phyloP scores from a whole-genome alignment of 1,284 basidiomycete species.

The Phaffia rhodozyma region DNA sequence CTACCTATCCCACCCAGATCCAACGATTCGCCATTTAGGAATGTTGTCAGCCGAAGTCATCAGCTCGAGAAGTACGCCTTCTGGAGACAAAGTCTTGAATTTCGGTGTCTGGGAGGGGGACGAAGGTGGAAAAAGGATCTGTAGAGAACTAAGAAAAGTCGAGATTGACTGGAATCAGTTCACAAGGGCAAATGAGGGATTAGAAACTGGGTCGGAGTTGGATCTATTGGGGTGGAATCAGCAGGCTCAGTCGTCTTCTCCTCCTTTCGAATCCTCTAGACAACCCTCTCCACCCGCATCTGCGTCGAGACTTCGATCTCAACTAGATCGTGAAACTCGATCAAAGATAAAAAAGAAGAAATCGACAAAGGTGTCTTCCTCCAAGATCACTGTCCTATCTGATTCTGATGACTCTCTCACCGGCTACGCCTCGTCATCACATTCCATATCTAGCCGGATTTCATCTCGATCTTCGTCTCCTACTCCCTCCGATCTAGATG shows the following conservation, averaged over 20 bases:
- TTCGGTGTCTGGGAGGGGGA: slow-evolving; percentile 78
- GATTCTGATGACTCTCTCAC: slow-evolving; percentile 73
- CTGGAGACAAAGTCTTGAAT: slow-evolving; percentile 47
- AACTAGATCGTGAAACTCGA: slow-evolving; percentile 2
- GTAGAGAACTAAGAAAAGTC: neutral
- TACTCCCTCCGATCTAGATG: slow-evolving; percentile 60
- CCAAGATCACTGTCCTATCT: slow-evolving; percentile 36
- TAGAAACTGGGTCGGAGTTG: too few species aligned
- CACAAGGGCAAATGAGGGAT: neutral
- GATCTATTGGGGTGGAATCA: neutral
- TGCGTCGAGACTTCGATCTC: neutral
- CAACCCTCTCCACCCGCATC: neutral
- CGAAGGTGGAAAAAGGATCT: slow-evolving; percentile 49
- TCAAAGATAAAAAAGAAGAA: slow-evolving; percentile 13
- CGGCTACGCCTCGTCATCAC: slow-evolving; percentile 52
- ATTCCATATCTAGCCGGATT: slow-evolving; percentile 33
- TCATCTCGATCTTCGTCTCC: slow-evolving; percentile 71
- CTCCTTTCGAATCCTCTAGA: neutral
- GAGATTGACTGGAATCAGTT: slow-evolving; percentile 2
- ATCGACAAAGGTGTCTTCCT: slow-evolving; percentile 24
- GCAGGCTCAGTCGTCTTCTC: neutral
- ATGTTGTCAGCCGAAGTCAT: slow-evolving; percentile 80
- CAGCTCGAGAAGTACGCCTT: slow-evolving; percentile 26
- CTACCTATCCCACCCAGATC: slow-evolving; percentile 69
- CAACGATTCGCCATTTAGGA: slow-evolving; percentile 68